Conservation (phyloP, 345 rosid species). For the Laguncularia racemosa region DNA sequence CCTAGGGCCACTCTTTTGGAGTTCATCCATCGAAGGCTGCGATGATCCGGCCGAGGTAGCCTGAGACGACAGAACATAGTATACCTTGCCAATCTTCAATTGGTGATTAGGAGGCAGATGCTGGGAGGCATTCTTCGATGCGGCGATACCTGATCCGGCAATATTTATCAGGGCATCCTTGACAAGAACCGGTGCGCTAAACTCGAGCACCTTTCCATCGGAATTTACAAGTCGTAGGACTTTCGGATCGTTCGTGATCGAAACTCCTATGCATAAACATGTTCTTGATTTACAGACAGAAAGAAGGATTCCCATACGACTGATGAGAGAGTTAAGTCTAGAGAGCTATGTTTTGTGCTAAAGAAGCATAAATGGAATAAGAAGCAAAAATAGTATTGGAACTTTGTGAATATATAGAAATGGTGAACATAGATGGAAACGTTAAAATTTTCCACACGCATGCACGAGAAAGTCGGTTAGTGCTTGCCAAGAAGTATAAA, state of each 20-base stretch:
- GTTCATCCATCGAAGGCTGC: too few relatives aligned
- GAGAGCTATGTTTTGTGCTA: too few relatives aligned
- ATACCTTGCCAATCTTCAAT: conserved; percentile 19
- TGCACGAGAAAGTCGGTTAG: conserved; percentile 15
- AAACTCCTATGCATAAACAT: conserved; percentile 3
- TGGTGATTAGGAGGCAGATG: conserved; percentile 15
- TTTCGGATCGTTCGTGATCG: not conserved
- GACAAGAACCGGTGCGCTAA: conserved; percentile 14
- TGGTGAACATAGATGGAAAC: not conserved
- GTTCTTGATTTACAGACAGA: not conserved
- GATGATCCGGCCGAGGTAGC: too few relatives aligned
- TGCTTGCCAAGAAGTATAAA: not conserved
- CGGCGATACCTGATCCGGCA: conserved; percentile 17
- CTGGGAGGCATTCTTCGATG: conserved; percentile 4
- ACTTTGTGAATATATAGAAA: not conserved
- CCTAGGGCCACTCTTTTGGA: too few relatives aligned
- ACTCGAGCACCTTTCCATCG: conserved; percentile 24
- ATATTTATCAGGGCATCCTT: conserved; percentile 14
- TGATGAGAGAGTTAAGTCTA: too few relatives aligned
- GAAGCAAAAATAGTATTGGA: too few relatives aligned
- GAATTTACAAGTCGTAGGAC: conserved; percentile 20
- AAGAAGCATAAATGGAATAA: too few relatives aligned
- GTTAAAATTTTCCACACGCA: conserved; percentile 11
- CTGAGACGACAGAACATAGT: conserved; percentile 9
- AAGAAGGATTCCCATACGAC: too few relatives aligned